Evolutionary conservation across 2,329 filamentous ascomycete genomes (phyloP), one percentile per base, ranked within the genome.

Genomic region (Ophiobolus disseminans): DNA sequence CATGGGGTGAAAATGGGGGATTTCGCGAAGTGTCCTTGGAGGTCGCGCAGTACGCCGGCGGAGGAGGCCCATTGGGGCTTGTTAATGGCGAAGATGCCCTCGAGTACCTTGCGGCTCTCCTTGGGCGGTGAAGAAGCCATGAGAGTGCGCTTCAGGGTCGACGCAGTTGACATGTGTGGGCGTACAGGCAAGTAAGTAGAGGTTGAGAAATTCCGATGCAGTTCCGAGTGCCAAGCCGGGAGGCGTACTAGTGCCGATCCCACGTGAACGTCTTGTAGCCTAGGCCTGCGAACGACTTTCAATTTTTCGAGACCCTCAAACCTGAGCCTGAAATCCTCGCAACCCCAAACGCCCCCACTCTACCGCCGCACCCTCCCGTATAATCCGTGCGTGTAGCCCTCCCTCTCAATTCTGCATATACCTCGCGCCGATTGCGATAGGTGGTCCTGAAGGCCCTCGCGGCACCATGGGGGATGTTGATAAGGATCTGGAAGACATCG

Each of bases 31-130:
- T 88, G 84, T 16, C 82, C 77, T 77, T 97, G 91, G 49, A 95
- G 86, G 68, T 93, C 88, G 69, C 93, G 91, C 58, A 99, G 85
- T 28, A 95, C 88, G 73, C 96, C 90, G 40, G 92, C 92, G 25
- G 93, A 97, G 70, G 88, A 91, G 65, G 93, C 84, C 65, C 87
- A 89, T 65, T 86, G 80, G 21, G 94, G 94, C 76, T 99, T 99
- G 78, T 96, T 91, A 74, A 99, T 88, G 73, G 90, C 93, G 63
- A 87, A 83, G 52, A 86, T 78, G 58, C 86, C 86, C 70, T 88
- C 85, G 45, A 85, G 70, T 48, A 85, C 75, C 68, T 80, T 82
- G 16, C 56, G 58, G 31, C 56, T 57, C 31, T 70, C 63, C 45
- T 59, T 63, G 3, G n/a, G n/a, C n/a, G 65, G 45, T 8, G 65